Evolutionary conservation across 257 asterid species (phyloP), one percentile per base, ranked within the genome.

Genomic region (Fraxinus pennsylvanica): DNA sequence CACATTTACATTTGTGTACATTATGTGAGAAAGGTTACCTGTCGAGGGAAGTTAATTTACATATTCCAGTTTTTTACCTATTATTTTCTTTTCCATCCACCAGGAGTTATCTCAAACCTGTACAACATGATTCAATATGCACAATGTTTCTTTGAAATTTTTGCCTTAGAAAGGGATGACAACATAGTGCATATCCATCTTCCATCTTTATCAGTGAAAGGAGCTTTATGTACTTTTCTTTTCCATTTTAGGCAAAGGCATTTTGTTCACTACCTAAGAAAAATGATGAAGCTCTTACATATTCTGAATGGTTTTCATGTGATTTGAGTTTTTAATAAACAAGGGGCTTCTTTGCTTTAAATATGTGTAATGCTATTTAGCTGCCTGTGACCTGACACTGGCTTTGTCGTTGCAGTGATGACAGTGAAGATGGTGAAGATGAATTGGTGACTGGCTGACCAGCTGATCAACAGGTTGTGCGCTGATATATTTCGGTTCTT

Each of bases 391-490:
- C 30, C 21, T 68, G 36, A 33, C 65, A 68, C 61, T 75, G 78
- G 74, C 25, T 77, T n/a, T 84, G 71, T 73, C 83, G 69, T 52
- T 89, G 81, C 94, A 92, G 97, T 78, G 97, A 92, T 76, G 97
- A 83, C 78, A 90, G 96, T 47, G 97, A 90, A 71, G 88, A 79
- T 66, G 83, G 93, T 36, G 97, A 86, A 63, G 89, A 86, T 25
- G 96, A 88, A 50, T 21, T 57, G 32, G 80, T 80, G 29, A 84
- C 81, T 77, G 78, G 85, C 81, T 90, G 71, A 83, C 65, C 59
- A 25, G 85, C 81, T 90, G 71, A 83, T 69, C 61, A 25, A 7
- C 27, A 61, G 65, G 52, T 45, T 71, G 74, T 69, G 14, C 17
- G 57, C 5, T 59, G 19, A 52, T 61, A 65, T 4, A 17, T 67